Conservation (phyloP, 228 moss, liverwort and hornwort genomes). For the Sphagnum magellanicum region DNA sequence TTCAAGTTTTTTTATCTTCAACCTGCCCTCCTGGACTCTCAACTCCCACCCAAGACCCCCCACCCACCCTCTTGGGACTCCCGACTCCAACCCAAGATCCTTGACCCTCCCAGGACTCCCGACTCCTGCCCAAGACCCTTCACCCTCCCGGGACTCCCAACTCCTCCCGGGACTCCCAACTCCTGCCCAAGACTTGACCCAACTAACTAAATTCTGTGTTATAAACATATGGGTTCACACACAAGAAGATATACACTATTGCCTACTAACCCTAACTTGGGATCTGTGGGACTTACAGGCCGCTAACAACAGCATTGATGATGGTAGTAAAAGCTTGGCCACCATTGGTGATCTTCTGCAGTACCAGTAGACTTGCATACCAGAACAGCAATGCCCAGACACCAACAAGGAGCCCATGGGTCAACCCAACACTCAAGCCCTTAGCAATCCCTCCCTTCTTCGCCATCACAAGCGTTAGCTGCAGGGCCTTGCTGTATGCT, state of each 20-base stretch:
- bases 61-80: no score
- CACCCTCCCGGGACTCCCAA: neutral
- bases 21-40: no score
- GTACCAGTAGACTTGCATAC: constrained; percentile 86
- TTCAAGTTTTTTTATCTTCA: no score
- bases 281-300: constrained; percentile 51
- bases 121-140: no score
- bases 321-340: constrained; percentile 94
- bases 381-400: constrained; percentile 87
- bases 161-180: neutral
- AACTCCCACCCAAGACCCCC: no score
- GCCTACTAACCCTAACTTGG: no score
- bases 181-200: neutral
- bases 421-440: constrained; percentile 83
- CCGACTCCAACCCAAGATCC: no score
- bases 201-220: neutral
- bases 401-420: constrained; percentile 81
- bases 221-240: neutral
- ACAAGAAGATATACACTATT: neutral
- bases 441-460: constrained; percentile 85
- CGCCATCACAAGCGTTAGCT: constrained; percentile 66
- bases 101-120: no score
- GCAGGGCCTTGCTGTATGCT: constrained; percentile 67
- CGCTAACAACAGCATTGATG: constrained; percentile 84
- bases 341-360: constrained; percentile 60